Base-by-base conservation (phyloP, 345 rosid species). In the Aegle marmelos region DNA sequence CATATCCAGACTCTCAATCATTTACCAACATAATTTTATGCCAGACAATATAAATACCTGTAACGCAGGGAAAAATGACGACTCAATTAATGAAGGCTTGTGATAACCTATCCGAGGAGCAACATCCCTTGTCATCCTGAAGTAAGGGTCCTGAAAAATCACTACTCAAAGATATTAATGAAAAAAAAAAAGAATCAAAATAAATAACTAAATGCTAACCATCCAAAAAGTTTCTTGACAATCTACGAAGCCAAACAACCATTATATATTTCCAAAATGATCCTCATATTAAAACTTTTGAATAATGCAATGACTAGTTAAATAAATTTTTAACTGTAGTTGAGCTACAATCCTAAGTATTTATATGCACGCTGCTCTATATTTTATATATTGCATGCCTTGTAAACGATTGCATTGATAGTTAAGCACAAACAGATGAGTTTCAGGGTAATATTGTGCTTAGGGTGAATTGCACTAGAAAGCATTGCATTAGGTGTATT, bases 111-210 rank as follows among this genome's bases (percentile, higher is more conserved):
- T 62, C 54, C 97, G 91, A 9, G 98, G 97, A 70, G 99, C 97
- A 79, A 92, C 99, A 89, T 95, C 97, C n/a, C 97, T 85, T 21
- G 99, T 94, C 97, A 92, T 94, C 84, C 97, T 92, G 83, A 94
- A 95, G 85, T 96, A 96, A 67, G 98, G 99, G 83, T 95, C 99
- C 99, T 93, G 93, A 81, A 82, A 66, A 74, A 85, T 41, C 39
- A 70, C 76, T 57, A 80, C 65, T 50, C 34, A 73, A 68, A 63
- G 73, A 28, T 37, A 68, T 70, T 28, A 74, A 45, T 4, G 41
- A 17, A 34, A 71, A 36, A 34, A 71, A 36, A 69, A 31, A 30
- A 61, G n/a, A n/a, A 66, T n/a, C 1, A 19, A 21, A 10, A 22
- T 61, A 61, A 10, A 45, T 45, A 45, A 22, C 41, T 11, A 33